A percentile compares a stretch with the other conserved stretches of the same genome.
These are phyloP conservation scores for Talaromyces sp. DNA, from an alignment of 2,329 filamentous ascomycete species.

Conservation along the genomic window DNA sequence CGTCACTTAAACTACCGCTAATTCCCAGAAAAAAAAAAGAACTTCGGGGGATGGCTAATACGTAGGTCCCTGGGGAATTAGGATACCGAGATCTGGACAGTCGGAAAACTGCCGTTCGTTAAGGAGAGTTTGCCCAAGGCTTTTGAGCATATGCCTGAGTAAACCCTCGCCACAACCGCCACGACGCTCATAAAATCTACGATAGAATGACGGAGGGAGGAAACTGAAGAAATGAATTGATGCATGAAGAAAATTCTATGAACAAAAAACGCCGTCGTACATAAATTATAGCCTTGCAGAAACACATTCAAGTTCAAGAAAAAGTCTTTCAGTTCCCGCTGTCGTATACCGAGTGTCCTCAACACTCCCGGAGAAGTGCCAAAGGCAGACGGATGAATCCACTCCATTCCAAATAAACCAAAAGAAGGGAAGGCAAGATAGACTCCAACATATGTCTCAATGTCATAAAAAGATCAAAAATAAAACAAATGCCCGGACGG, in stretches of 20 bases:
- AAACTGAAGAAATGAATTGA: background rate
- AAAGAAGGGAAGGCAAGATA: background rate
- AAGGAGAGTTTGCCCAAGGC: conserved; percentile 63
- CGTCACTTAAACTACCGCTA: no score
- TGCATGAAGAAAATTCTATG: background rate
- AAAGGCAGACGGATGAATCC: background rate
- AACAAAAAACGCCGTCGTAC: conserved; percentile 5
- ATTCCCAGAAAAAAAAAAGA: no score
- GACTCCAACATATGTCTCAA: background rate
- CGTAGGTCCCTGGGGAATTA: conserved; percentile 17
- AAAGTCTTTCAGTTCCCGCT: background rate
- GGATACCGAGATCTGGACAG: conserved; percentile 68
- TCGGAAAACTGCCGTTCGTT: conserved; percentile 68
- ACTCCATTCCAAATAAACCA: background rate
- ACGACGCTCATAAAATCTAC: background rate
- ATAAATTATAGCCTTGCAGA: background rate
- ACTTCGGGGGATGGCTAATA: no score
- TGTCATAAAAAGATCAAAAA: background rate
- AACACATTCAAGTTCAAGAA: conserved; percentile 3
- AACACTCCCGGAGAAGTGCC: background rate
- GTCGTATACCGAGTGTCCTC: background rate
- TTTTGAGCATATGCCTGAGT: conserved; percentile 64
- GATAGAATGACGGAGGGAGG: background rate
- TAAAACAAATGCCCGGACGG: background rate
- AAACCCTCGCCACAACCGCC: conserved; percentile 23